Evolutionary conservation across 192 early-diverging fungal genomes (phyloP).

Genomic region (Backusella liffmaniae): DNA sequence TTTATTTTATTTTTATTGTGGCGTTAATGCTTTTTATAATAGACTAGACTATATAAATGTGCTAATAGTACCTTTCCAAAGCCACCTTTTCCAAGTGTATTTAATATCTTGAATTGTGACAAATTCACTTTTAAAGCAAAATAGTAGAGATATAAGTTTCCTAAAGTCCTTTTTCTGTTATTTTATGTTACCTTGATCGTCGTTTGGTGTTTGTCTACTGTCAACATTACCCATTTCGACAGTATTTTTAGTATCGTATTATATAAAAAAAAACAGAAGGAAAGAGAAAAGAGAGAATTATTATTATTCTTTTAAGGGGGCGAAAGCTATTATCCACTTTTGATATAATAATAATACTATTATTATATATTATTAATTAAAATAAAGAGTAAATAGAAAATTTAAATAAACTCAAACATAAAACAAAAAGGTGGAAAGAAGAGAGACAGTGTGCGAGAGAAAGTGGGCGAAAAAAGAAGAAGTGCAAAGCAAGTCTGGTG

Average conservation of each 20-base stretch:
- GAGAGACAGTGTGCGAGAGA: not conserved
- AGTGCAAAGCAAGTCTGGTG: conserved; percentile 1
- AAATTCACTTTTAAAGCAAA: conserved; percentile 10
- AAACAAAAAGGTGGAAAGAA: not conserved
- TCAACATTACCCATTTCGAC: conserved; percentile 11
- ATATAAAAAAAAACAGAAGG: not conserved
- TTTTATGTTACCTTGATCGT: conserved; percentile 8
- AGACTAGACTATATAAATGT: not conserved
- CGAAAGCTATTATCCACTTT: not conserved
- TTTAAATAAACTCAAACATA: not conserved
- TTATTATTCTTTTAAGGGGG: not conserved
- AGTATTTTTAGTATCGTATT: not conserved
- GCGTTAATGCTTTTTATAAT: not conserved
- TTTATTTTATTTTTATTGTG: not conserved
- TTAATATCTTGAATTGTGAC: conserved; percentile 71
- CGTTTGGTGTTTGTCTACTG: conserved; percentile 4
- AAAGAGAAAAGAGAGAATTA: not conserved
- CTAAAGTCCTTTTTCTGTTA: not conserved
- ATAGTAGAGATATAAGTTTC: not conserved
- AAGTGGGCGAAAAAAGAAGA: not conserved
- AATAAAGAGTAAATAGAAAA: not conserved
- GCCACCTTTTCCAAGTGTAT: conserved; percentile 81
- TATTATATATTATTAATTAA: not conserved
- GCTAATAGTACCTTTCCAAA: conserved; percentile 76
- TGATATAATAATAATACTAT: not conserved